A percentile compares a stretch with the other conserved stretches of the same genome.
phyloP scores from a whole-genome alignment of 1,284 basidiomycete species.

The Exsudoporus floridanus region DNA sequence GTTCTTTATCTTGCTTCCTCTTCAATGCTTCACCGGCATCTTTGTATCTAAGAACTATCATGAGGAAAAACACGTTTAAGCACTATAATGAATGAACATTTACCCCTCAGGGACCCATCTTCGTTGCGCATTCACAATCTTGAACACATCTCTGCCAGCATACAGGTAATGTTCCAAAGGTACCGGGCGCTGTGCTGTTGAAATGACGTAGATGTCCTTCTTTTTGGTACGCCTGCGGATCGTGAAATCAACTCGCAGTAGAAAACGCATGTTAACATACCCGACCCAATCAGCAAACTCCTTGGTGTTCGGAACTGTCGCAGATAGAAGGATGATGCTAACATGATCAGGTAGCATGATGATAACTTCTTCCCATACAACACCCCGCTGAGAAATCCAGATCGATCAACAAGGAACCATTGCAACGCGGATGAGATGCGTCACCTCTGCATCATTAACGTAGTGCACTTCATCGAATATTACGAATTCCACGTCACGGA shows the following conservation, averaged over 20 bases:
- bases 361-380: constrained; percentile 99
- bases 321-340: constrained; percentile 94
- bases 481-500: constrained; percentile 98
- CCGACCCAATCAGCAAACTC: constrained; percentile 99
- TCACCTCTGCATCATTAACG: constrained; percentile 97
- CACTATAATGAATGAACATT: constrained; percentile 15
- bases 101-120: constrained; percentile 79
- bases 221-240: constrained; percentile 88
- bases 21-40: constrained; percentile 85
- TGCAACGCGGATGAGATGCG: constrained; percentile 18
- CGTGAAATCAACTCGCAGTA: constrained; percentile 3
- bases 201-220: constrained; percentile 99
- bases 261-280: constrained; percentile 47
- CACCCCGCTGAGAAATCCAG: constrained; percentile 72
- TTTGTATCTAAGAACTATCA: constrained; percentile 63
- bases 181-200: constrained; percentile 93
- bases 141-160: constrained; percentile 87
- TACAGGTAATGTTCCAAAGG: constrained; percentile 98
- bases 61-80: constrained; percentile 6
- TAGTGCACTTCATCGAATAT: constrained; percentile 99
- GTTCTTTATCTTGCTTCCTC: constrained; percentile 96
- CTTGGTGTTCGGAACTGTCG: constrained; percentile 97
- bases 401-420: constrained; percentile 13
- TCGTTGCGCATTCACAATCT: constrained; percentile 86
- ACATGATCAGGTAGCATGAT: constrained; percentile 98